These are phyloP conservation scores for Neurospora sp. DNA, from an alignment of 2,329 filamentous ascomycete species.

Conservation along the genomic window DNA sequence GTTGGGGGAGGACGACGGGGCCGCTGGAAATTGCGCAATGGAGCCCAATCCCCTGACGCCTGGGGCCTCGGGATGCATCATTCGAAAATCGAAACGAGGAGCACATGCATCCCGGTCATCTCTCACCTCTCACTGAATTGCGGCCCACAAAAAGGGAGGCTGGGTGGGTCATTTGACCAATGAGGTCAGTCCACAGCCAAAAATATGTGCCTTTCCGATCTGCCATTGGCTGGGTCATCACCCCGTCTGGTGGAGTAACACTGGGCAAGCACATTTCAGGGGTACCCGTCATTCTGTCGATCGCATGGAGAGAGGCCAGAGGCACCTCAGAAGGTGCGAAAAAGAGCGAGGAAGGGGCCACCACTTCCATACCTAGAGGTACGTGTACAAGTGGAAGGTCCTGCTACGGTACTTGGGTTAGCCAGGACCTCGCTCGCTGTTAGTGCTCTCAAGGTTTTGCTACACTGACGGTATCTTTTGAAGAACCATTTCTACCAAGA, in stretches of 20 bases:
- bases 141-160: background rate
- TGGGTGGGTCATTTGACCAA: constrained; percentile 8
- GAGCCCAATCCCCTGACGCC: background rate
- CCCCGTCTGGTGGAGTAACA: constrained; percentile 7
- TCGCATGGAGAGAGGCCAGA: constrained; percentile 2
- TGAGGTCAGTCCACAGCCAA: constrained; percentile 3
- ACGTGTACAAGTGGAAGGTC: background rate
- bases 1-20: background rate
- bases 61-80: background rate
- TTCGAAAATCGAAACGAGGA: background rate
- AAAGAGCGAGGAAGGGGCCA: background rate
- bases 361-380: too few species aligned
- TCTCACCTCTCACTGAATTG: background rate
- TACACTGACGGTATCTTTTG: background rate
- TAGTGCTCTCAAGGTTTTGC: background rate
- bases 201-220: constrained; percentile 1
- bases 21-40: background rate
- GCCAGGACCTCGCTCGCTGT: background rate
- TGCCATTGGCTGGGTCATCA: constrained; percentile 11
- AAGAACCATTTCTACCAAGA: background rate
- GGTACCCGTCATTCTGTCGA: constrained; percentile 12
- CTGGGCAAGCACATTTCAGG: constrained; percentile 16
- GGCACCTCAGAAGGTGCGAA: background rate
- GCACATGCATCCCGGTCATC: background rate
- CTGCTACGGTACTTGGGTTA: background rate